Evolutionary conservation across 2,329 filamentous ascomycete genomes (phyloP), one percentile per base, ranked within the genome.

Genomic region (Hymenoscyphus fraxineus): DNA sequence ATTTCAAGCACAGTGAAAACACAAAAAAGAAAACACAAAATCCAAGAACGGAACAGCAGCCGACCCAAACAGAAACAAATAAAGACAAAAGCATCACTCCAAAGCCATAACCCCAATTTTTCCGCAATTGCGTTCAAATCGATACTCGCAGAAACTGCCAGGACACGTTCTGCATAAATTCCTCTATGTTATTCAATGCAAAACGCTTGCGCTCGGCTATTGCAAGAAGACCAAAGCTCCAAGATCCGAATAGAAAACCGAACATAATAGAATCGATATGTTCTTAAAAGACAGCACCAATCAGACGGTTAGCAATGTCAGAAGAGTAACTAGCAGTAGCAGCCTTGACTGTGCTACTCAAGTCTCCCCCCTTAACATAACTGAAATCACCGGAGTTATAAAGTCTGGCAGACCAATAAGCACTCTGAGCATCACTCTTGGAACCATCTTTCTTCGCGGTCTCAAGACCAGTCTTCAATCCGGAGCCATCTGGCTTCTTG

Each of bases 301-400:
- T 7, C 13, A 65, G 19, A n/a, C 41, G 38, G 44, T 65, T 65
- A 3, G 64, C 64, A 19, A 65, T 60, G 62, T 70, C 68, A 9
- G 64, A 65, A 16, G 62, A 59, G 59, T 70, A 70, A 47, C 66
- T 66, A 31, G 63, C 59, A n/a, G 67, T 69, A 13, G 69, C 65
- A 32, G 44, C 62, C n/a, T 51, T 51, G 31, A 51, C 44, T 3
- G 44, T 51, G 16, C 63, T 61, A 9, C 65, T 56, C 22, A 56
- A 70, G 63, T 78, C 75, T 1, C 72, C 73, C 3, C 70, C 70
- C 0, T 65, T 3, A 55, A 69, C 71, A 44, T 78, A 68, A 1
- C 67, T 69, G 44, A 19, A 51, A 51, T 51, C 44, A 39, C 78
- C 78, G 2, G 77, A 78, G 69, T 79, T 79, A 72, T 79, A 79